Conservation (phyloP, 176 grass and related monocot species). For the bread wheat (Triticum aestivum) region DNA sequence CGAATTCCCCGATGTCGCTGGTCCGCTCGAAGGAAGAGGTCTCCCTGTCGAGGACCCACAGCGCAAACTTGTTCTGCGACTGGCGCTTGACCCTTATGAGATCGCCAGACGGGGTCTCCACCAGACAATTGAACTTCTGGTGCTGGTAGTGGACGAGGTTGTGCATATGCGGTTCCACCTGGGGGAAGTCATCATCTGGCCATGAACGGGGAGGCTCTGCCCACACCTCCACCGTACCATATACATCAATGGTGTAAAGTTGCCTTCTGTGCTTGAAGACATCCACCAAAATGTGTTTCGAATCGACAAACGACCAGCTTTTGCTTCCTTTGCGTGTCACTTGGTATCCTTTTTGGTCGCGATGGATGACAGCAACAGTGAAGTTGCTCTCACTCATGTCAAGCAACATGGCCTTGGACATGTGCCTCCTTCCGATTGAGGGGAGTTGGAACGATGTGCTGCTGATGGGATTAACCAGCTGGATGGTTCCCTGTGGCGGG, state of each 20-base stretch:
- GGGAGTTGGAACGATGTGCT: constrained; percentile 29
- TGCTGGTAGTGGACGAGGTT: constrained; percentile 9
- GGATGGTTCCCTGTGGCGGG: constrained; percentile 17
- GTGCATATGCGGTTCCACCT: background rate
- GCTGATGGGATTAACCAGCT: constrained; percentile 47
- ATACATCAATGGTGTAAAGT: constrained; percentile 43
- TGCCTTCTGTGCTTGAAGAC: constrained; percentile 45
- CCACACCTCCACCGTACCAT: constrained; percentile 42
- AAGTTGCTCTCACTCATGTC: constrained; percentile 44
- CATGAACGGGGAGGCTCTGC: constrained; percentile 46
- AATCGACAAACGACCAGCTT: constrained; percentile 47
- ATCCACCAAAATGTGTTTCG: constrained; percentile 25
- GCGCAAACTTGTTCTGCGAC: constrained; percentile 11
- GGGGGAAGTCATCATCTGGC: constrained; percentile 19
- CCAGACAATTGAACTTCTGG: constrained; percentile 20
- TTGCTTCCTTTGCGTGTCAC: constrained; percentile 37
- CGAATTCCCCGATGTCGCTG: constrained; percentile 22
- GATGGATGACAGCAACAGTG: constrained; percentile 38
- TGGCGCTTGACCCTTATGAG: constrained; percentile 40
- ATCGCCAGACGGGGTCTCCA: constrained; percentile 47
- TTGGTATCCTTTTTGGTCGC: constrained; percentile 37
- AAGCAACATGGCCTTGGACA: constrained; percentile 51
- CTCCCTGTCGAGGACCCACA: constrained; percentile 35
- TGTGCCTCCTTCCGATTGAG: background rate
- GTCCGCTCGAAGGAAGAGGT: constrained; percentile 17